Conservation (phyloP, 1,139 yeast species). For the Pichia sp. region DNA sequence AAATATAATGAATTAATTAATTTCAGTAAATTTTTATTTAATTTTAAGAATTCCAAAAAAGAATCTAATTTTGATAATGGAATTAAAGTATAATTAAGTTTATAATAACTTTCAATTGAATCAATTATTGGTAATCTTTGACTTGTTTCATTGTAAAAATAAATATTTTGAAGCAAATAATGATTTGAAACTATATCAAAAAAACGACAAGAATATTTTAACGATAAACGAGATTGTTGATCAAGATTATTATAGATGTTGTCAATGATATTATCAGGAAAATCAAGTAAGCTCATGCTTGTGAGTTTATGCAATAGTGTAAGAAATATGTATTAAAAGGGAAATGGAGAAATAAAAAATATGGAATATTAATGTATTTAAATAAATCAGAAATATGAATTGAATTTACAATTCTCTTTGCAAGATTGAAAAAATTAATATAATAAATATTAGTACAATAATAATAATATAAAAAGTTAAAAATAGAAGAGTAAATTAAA, state of each 20-base stretch:
- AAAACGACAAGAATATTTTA: slow-evolving; percentile 6
- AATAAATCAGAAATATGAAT: too few species aligned
- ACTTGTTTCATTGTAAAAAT: slow-evolving; percentile 4
- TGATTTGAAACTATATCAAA: slow-evolving; percentile 1
- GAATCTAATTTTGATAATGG: slow-evolving; percentile 1
- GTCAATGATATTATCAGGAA: slow-evolving; percentile 11
- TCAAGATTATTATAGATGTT: slow-evolving; percentile 1
- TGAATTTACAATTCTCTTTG: too few species aligned
- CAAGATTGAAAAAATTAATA: too few species aligned
- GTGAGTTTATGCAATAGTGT: not conserved
- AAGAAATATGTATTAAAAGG: not conserved
- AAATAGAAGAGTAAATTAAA: too few species aligned
- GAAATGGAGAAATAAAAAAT: not conserved
- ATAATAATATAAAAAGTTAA: not conserved
- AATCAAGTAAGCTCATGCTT: slow-evolving; percentile 5
- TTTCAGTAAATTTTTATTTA: not conserved
- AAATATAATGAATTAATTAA: not conserved
- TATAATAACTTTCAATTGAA: not conserved
- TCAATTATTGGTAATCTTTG: not conserved
- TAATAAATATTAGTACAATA: not conserved
- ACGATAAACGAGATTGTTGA: not conserved
- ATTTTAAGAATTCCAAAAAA: not conserved
- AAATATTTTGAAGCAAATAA: slow-evolving; percentile 2
- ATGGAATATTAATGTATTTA: too few species aligned
- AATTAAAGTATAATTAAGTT: not conserved